A percentile compares a stretch with the other conserved stretches of the same genome.
These are phyloP conservation scores for Flammula alnicola DNA, from an alignment of 1,284 basidiomycete genomes.

Conservation along the genomic window DNA sequence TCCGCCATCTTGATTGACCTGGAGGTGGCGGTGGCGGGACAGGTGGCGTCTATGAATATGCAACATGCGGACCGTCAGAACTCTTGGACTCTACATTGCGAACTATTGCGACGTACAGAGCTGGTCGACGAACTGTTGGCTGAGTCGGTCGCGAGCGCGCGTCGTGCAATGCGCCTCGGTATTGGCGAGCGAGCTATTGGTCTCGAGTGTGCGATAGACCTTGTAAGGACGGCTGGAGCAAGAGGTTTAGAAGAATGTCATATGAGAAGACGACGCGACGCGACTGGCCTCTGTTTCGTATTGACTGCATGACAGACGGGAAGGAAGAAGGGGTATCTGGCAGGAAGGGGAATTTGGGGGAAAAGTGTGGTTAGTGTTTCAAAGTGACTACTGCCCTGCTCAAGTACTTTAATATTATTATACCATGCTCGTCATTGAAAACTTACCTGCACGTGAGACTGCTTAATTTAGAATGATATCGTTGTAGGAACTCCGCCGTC, in stretches of 20 bases:
- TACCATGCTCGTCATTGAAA: constrained; percentile 6
- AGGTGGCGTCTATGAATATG: background rate
- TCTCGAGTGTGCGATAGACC: constrained; percentile 33
- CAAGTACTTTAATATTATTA: constrained; percentile 4
- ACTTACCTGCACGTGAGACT: constrained; percentile 5
- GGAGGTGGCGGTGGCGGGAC: constrained; percentile 26
- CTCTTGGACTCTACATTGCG: too few species aligned
- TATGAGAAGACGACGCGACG: constrained; percentile 3
- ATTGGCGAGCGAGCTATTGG: constrained; percentile 21
- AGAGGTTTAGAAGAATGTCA: background rate
- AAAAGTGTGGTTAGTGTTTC: constrained; percentile 1
- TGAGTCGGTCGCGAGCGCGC: constrained; percentile 27
- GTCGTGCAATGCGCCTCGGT: constrained; percentile 26
- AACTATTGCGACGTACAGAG: constrained; percentile 18
- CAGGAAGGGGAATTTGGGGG: background rate
- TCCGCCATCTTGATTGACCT: constrained; percentile 55
- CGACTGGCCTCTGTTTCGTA: constrained; percentile 27
- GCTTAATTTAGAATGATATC: background rate
- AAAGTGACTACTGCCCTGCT: too few species aligned
- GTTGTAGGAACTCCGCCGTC: too few species aligned
- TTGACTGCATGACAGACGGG: constrained; percentile 24
- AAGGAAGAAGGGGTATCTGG: background rate
- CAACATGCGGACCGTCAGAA: background rate
- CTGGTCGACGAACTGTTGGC: constrained; percentile 18
- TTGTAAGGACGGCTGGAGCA: constrained; percentile 27